Evolutionary conservation across 352 stramenopile species (phyloP), one percentile per base, ranked within the genome.

Genomic region (Phytophthora citricola): DNA sequence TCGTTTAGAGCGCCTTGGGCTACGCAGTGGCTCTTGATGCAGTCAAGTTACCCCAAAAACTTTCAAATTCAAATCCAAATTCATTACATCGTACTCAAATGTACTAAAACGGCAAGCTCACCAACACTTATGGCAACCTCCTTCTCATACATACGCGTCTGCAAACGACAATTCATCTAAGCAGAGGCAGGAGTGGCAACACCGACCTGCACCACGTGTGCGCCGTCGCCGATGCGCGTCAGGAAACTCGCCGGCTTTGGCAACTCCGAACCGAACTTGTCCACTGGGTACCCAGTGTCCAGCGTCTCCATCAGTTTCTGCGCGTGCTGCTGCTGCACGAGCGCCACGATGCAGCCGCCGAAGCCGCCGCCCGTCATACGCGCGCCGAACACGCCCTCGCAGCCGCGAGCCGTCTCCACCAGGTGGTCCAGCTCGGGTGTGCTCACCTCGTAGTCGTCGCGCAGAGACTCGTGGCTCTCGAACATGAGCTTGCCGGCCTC

Each of bases 281-380:
- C 63, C 34, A 31, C 46, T 31, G 94, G 88, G 79, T 98, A 98
- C 22, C 92, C 81, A 7, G 74, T 48, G 60, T 93, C 81, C 39
- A 90, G 63, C 58, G 71, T 81, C 11, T 58, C 65, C 32, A 98
- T 81, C 43, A 92, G 75, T 49, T 83, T 77, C 49, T 92, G 65
- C 4, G 70, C 79, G 58, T 90, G 65, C 10, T 85, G 80, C 27
- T 78, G 56, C 50, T 91, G 83, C 54, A 98, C 88, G 36, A 99
- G 83, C 36, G 94, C 98, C 31, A 99, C 92, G 31, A 97, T 98
- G 78, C 97, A 99, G 9, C 97, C 96, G 43, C 96, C 96, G 83
- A 99, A 99, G 55, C 97, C 97, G 39, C 92, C 97, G 50, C 96
- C 97, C 1, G 95, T 99, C 62, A 99, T 96, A 46, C 96, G 89